Evolutionary conservation across 148 eudicot genomes (phyloP), one percentile per base, ranked within the genome.

Genomic region (Camellia lanceoleosa): DNA sequence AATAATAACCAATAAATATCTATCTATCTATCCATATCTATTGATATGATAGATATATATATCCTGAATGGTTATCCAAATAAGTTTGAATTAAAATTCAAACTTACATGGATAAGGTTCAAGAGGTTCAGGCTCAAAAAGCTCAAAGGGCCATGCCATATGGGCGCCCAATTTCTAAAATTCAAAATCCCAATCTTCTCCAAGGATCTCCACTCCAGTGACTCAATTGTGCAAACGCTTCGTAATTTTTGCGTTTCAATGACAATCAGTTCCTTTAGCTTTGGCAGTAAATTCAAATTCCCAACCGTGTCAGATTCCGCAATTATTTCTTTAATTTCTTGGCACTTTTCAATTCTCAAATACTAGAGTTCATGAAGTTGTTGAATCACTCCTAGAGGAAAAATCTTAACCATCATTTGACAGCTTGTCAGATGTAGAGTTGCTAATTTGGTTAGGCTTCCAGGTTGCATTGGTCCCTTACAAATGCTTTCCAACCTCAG

Each of bases 191-290:
- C 10, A 18, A 78, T 14, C 64, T 55, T 68, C 71, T 52, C 41
- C 80, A 78, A 78, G 73, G 73, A 78, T 38, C 52, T 64, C 73
- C 80, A 78, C 61, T 8, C 12, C 23, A 55, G 42, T 41, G 73
- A 52, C 59, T 18, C 60, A 15, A 1, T 1, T 42, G 44, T 56
- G 38, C 72, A 67, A 68, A 78, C 55, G 11, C 13, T 65, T 18
- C 49, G 19, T n/a, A 78, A 68, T 16, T 78, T 78, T 52, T 64
- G n/a, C 73, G 54, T 51, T 12, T 38, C 51, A 51, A 67, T 43
- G 63, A 67, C 19, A 19, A 7, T 18, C 46, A 68, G 18, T 67
- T 66, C 7, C 52, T 54, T 44, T 41, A 78, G 30, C 16, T 51
- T 66, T 0, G 73, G 73, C 16, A 78, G 52, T 7, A 23, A 19